Conservation (phyloP, 1,284 basidiomycete genomes). For the Exobasidium cylindrosporum region DNA sequence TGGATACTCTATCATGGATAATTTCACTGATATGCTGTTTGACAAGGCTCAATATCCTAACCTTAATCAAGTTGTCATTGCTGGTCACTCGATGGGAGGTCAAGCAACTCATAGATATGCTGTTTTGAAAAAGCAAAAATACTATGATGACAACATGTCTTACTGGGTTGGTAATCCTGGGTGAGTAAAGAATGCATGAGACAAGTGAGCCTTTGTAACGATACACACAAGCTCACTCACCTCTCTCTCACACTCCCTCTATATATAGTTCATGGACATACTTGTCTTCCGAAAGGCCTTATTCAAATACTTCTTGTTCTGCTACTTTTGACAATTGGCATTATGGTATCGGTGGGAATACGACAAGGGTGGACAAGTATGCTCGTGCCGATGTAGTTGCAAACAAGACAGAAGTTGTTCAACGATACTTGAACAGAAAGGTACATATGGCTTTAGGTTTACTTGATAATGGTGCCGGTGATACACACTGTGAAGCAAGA, state of each 20-base stretch:
- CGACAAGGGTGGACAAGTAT: constrained; percentile 26
- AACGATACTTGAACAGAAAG: constrained; percentile 32
- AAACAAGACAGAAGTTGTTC: constrained; percentile 26
- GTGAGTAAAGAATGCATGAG: not conserved
- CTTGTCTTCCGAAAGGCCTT: constrained; percentile 31
- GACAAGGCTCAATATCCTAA: constrained; percentile 35
- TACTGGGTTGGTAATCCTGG: constrained; percentile 52
- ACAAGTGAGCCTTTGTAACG: no score
- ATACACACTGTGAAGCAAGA: constrained; percentile 44
- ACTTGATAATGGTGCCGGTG: constrained; percentile 44
- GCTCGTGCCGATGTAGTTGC: constrained; percentile 37
- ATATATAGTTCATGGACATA: constrained; percentile 34
- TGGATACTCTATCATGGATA: constrained; percentile 40
- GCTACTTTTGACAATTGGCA: constrained; percentile 30
- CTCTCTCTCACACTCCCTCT: not conserved
- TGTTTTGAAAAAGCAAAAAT: constrained; percentile 38
- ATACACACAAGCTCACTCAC: no score
- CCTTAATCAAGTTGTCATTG: constrained; percentile 47
- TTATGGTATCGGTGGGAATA: constrained; percentile 36
- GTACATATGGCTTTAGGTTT: constrained; percentile 42
- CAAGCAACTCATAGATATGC: constrained; percentile 43
- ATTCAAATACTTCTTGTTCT: constrained; percentile 19
- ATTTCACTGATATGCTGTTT: constrained; percentile 38
- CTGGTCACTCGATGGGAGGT: constrained; percentile 50
- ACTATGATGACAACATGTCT: constrained; percentile 41